Evolutionary conservation across 2,329 filamentous ascomycete species (phyloP).

Genomic region (Coniella lustricola): DNA sequence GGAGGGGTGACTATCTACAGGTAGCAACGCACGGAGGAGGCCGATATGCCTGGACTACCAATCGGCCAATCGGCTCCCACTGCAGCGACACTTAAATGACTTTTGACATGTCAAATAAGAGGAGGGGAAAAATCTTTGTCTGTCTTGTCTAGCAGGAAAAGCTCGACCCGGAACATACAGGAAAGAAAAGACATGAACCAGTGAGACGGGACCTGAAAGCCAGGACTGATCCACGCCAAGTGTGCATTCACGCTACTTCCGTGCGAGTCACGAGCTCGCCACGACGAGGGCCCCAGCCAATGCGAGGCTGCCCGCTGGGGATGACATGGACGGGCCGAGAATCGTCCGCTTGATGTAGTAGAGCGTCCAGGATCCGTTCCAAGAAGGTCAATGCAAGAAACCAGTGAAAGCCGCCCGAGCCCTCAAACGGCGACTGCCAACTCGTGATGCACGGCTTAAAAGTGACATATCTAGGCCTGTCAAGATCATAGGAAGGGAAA

Average conservation of each 20-base stretch:
- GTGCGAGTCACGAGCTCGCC: conserved; percentile 3
- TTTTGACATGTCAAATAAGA: not conserved
- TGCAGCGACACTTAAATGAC: too few species aligned
- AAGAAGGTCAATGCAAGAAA: not conserved
- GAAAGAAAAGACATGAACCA: not conserved
- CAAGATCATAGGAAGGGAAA: not conserved
- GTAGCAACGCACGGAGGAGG: conserved; percentile 6
- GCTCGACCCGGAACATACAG: conserved; percentile 4
- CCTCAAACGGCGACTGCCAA: not conserved
- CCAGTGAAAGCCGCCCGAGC: not conserved
- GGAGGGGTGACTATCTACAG: conserved; percentile 2
- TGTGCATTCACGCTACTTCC: conserved; percentile 9
- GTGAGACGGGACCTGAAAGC: conserved; percentile 4
- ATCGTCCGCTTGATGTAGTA: conserved; percentile 12
- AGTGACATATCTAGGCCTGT: not conserved
- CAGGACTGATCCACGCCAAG: not conserved
- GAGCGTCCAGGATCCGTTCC: conserved; percentile 6
- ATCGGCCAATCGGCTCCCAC: too few species aligned
- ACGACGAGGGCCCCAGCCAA: not conserved
- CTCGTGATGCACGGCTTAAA: too few species aligned
- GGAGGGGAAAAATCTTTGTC: conserved; percentile 6
- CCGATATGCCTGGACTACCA: not conserved
- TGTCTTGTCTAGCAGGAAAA: not conserved
- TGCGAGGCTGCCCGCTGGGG: conserved; percentile 5
- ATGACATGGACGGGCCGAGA: conserved; percentile 6